phyloP scores from a whole-genome alignment of 352 stramenopile genomes.

The Globisporangium takayamanum region DNA sequence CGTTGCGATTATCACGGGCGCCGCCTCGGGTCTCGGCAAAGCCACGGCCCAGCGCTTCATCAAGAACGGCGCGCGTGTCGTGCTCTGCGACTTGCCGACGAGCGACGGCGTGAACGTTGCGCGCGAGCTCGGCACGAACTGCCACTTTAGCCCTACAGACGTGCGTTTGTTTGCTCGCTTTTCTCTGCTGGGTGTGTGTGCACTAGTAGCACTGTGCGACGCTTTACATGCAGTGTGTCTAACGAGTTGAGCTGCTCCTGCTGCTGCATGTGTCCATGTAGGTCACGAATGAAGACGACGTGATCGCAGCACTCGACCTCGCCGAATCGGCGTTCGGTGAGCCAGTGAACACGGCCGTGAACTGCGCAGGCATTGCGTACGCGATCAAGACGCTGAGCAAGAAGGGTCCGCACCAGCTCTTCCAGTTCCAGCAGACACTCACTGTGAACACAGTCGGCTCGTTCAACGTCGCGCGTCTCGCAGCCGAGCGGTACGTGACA shows the following conservation, averaged over 20 bases:
- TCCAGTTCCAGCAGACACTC: constrained; percentile 93
- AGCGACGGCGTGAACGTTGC: constrained; percentile 78
- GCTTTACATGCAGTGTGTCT: background rate
- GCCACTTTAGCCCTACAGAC: constrained; percentile 77
- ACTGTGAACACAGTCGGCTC: constrained; percentile 95
- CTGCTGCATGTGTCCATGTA: constrained; percentile 20
- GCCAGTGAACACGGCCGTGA: constrained; percentile 92
- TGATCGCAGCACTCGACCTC: constrained; percentile 86
- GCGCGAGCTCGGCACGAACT: constrained; percentile 65
- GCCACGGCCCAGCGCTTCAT: constrained; percentile 90
- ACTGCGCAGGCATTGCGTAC: constrained; percentile 93
- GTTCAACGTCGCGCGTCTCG: constrained; percentile 96
- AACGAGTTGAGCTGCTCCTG: background rate
- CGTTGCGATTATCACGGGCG: constrained; percentile 90
- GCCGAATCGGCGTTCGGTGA: constrained; percentile 90
- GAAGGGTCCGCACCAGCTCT: constrained; percentile 88
- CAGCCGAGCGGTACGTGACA: constrained; percentile 81
- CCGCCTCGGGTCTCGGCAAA: constrained; percentile 89
- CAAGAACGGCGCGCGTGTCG: constrained; percentile 83
- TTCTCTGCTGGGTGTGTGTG: background rate
- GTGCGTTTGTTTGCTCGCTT: constrained; percentile 27
- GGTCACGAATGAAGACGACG: constrained; percentile 89
- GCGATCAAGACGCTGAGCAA: constrained; percentile 92
- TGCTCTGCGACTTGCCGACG: constrained; percentile 89
- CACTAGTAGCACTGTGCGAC: background rate